These are phyloP conservation scores for Blakeslea trispora DNA, from an alignment of 371 early-diverging fungal species.

Conservation along the genomic window DNA sequence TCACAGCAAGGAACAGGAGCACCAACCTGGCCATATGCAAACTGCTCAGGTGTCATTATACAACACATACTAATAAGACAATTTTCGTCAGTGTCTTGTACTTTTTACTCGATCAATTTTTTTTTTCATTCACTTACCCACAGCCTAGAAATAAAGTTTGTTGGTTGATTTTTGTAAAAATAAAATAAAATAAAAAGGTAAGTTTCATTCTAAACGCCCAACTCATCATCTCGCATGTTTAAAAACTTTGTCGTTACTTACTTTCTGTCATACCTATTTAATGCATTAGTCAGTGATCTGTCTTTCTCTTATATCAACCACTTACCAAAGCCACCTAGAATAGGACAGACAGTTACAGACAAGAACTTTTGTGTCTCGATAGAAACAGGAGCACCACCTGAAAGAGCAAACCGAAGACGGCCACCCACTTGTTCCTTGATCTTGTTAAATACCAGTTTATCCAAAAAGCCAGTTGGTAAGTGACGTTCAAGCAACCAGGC, in stretches of 20 bases:
- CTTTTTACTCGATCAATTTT: background rate
- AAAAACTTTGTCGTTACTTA: no score
- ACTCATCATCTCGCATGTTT: no score
- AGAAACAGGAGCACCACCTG: constrained; percentile 95
- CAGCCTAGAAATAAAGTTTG: constrained; percentile 22
- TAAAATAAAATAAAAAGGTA: background rate
- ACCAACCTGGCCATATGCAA: constrained; percentile 76
- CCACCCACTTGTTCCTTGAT: constrained; percentile 94
- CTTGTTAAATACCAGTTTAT: constrained; percentile 86
- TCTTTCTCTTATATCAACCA: background rate
- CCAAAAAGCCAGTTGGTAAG: constrained; percentile 76
- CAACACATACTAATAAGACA: constrained; percentile 69
- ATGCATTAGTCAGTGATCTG: background rate
- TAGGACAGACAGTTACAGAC: constrained; percentile 77
- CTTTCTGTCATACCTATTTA: constrained; percentile 36
- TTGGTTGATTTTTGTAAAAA: background rate
- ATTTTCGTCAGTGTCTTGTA: no score
- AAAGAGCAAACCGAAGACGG: constrained; percentile 81
- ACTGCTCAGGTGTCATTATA: constrained; percentile 65
- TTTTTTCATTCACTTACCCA: constrained; percentile 29
- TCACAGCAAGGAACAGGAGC: constrained; percentile 83
- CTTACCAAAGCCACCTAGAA: constrained; percentile 93
- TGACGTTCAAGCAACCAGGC: constrained; percentile 65
- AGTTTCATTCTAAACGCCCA: no score
- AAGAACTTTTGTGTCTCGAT: constrained; percentile 86